These are phyloP conservation scores for Aspergillus carbonarius DNA, from an alignment of 2,329 filamentous ascomycete species.

Conservation along the genomic window DNA sequence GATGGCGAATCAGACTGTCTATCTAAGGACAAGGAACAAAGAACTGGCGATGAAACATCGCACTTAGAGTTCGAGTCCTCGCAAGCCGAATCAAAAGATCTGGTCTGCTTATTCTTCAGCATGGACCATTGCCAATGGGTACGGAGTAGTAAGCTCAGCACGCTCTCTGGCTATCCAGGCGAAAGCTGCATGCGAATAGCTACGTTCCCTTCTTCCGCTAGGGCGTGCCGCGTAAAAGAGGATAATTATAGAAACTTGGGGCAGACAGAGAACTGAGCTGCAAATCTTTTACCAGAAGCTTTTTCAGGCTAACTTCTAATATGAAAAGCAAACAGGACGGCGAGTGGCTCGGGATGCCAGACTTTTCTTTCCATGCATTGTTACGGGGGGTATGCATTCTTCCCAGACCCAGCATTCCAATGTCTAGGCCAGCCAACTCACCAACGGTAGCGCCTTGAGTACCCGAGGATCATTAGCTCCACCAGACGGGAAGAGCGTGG, in stretches of 20 bases:
- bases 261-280: not conserved
- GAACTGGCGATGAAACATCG: not conserved
- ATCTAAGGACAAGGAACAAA: not conserved
- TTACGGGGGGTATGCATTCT: constrained; percentile 34
- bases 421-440: constrained; percentile 26
- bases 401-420: constrained; percentile 29
- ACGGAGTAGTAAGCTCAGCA: not conserved
- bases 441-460: constrained; percentile 18
- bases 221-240: not conserved
- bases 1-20: not conserved
- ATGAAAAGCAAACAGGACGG: not conserved
- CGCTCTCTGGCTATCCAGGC: not conserved
- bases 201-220: not conserved
- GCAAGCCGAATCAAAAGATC: not conserved
- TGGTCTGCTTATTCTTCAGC: not conserved
- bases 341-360: constrained; percentile 24
- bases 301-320: not conserved
- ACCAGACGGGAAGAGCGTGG: constrained; percentile 11
- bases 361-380: constrained; percentile 30
- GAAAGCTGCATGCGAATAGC: constrained; percentile 12
- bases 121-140: not conserved
- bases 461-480: constrained; percentile 12
- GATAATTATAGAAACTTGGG: constrained; percentile 21
- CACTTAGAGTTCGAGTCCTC: not conserved
- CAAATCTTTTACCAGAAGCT: constrained; percentile 4